A percentile compares a stretch with the other conserved stretches of the same genome.
These are phyloP conservation scores for Colletotrichum limetticola DNA, from an alignment of 2,329 filamentous ascomycete species.

Conservation along the genomic window DNA sequence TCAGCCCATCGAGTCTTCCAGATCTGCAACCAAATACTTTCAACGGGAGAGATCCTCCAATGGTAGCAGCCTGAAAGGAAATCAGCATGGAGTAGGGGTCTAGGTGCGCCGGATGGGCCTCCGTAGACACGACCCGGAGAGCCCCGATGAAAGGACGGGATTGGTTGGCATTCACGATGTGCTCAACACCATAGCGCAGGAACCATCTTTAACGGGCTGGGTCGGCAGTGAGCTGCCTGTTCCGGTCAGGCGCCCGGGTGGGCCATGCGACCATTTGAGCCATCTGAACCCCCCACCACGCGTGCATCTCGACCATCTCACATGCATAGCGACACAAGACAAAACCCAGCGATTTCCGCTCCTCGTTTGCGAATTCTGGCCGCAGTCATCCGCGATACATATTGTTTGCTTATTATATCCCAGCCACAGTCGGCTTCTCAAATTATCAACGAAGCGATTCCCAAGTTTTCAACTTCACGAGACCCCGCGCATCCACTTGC, in stretches of 20 bases:
- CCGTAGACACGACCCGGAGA: constrained; percentile 15
- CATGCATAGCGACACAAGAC: constrained; percentile 9
- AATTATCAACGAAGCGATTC: not conserved
- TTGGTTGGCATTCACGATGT: constrained; percentile 3
- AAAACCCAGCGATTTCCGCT: constrained; percentile 4
- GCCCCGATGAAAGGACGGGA: constrained; percentile 1
- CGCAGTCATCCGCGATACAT: not conserved
- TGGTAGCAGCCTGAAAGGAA: constrained; percentile 7
- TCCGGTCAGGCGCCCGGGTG: constrained; percentile 24
- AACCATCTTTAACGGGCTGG: constrained; percentile 20
- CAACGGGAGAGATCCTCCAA: constrained; percentile 1
- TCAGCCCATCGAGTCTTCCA: constrained; percentile 14
- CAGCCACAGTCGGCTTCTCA: not conserved
- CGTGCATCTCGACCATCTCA: constrained; percentile 26
- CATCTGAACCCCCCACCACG: constrained; percentile 7
- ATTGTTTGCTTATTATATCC: not conserved
- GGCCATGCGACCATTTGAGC: constrained; percentile 8
- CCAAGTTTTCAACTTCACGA: not conserved
- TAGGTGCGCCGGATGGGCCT: constrained; percentile 3
- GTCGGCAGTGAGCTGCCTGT: constrained; percentile 26
- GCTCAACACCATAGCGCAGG: not conserved
- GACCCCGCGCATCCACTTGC: not conserved
- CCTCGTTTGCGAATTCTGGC: not conserved
- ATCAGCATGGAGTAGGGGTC: constrained; percentile 3
- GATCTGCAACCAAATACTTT: not conserved